Base-by-base conservation (phyloP, 83 land plant genomes). In the Picea engelmannii region DNA sequence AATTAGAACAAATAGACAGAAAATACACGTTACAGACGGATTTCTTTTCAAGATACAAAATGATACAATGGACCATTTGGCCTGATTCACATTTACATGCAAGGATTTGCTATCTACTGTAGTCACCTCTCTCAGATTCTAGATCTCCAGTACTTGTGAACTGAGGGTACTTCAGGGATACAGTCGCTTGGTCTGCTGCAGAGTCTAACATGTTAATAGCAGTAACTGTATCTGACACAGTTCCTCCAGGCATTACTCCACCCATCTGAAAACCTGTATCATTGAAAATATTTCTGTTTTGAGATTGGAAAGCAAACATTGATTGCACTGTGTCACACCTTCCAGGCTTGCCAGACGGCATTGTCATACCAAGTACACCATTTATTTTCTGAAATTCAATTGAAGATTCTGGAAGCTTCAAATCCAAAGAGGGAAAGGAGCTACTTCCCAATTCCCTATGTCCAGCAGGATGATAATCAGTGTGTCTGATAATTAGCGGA, bases 251-350 rank as follows among this genome's bases (percentile, higher is more conserved):
- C 42, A 68, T 27, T 27, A 15, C 70, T 66, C 42, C 15, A 27
- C 42, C 71, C 38, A 38, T 13, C 42, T 68, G 71, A 68, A 25
- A 24, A 16, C 42, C 71, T 38, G 17, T 68, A 31, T 31, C 40
- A 31, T 27, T 16, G 17, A 17, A 68, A 31, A 10, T 31, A 68
- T 68, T 68, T 68, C 71, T 31, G 40, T 31, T 31, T 18, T 68
- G 71, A 68, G 40, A 11, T 68, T 31, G 38, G 38, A 68, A 68
- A 68, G 71, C 40, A 24, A 68, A 68, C 5, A 68, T 68, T 7
- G 71, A 68, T 68, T 68, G 71, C 71, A 68, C 71, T 31, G 71
- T 68, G 38, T 68, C 71, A 68, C 71, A 16, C 17, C 16, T 68
- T 31, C 71, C 71, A 31, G 71, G 71, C 6, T 68, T 17, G 38